Percentiles rank a stretch among this genome's conserved stretches.
Conservation (phyloP, 208 protist species). For the Blastocrithidia nonstop region DNA sequence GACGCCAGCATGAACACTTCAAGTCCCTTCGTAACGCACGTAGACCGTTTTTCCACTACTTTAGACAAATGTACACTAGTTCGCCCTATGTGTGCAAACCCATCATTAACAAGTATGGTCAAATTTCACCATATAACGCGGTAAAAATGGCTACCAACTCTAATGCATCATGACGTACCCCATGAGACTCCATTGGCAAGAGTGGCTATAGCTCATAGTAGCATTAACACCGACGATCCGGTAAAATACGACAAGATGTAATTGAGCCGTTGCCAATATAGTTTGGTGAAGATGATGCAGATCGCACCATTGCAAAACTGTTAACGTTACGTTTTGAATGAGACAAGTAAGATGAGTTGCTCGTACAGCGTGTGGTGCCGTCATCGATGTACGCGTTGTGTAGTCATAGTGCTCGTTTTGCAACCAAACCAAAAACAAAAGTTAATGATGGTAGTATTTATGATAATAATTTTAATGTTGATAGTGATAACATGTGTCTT, state of each 20-base stretch:
- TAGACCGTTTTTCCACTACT: constrained; percentile 66
- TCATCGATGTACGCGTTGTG: constrained; percentile 18
- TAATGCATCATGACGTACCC: constrained; percentile 22
- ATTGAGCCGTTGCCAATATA: constrained; percentile 23
- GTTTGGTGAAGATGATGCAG: constrained; percentile 56
- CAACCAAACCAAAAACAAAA: no score
- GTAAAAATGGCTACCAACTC: constrained; percentile 51
- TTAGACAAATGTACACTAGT: constrained; percentile 43
- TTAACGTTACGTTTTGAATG: constrained; percentile 69
- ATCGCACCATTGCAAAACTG: constrained; percentile 32
- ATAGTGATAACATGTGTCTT: no score
- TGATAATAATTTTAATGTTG: no score
- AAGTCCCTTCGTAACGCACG: constrained; percentile 59
- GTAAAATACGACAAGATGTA: constrained; percentile 44
- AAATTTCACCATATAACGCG: constrained; percentile 22
- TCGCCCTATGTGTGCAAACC: constrained; percentile 12
- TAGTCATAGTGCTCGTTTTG: constrained; percentile 17
- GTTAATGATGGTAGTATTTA: no score
- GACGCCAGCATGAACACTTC: constrained; percentile 43
- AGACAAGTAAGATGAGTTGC: constrained; percentile 62
- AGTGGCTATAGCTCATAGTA: constrained; percentile 8
- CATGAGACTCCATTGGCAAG: constrained; percentile 28
- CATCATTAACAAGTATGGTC: constrained; percentile 10
- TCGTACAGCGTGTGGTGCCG: constrained; percentile 44
- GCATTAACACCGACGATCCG: no score